phyloP scores from a whole-genome alignment of 169 alveolate species.

The Plasmodium inui region DNA sequence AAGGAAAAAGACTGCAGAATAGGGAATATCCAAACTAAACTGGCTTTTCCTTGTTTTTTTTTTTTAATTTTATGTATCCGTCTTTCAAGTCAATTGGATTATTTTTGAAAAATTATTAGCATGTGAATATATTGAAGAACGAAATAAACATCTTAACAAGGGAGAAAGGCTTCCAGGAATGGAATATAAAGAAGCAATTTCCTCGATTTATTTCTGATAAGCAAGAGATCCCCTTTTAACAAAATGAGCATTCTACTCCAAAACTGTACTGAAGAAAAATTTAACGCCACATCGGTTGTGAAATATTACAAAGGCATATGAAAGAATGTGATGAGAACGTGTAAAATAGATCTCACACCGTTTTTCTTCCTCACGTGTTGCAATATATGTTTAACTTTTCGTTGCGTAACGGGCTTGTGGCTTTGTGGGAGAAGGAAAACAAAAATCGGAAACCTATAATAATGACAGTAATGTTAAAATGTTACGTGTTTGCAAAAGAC shows the following conservation, averaged over 20 bases:
- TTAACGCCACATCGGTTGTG: not conserved
- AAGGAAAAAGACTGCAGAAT: not conserved
- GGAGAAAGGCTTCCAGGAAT: not conserved
- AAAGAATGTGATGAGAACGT: not conserved
- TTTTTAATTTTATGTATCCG: not conserved
- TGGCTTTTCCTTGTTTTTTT: not conserved
- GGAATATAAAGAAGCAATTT: not conserved
- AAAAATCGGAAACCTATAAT: not conserved
- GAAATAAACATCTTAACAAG: not conserved
- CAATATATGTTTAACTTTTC: no score
- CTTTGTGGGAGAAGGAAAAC: not conserved
- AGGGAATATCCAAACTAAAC: not conserved
- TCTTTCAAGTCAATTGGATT: not conserved
- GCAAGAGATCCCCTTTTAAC: not conserved
- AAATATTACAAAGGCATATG: not conserved
- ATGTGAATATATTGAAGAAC: not conserved
- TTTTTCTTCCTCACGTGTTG: not conserved
- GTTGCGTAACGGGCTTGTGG: not conserved
- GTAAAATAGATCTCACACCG: not conserved
- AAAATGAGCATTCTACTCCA: not conserved
- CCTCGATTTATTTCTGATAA: not conserved
- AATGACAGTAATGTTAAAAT: not conserved
- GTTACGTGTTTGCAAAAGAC: not conserved
- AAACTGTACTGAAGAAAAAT: not conserved
- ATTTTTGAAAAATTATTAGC: not conserved